Percentiles rank a stretch among this genome's conserved stretches.
These are phyloP conservation scores for Cenchrus fungigraminus DNA, from an alignment of 176 grass and related monocot species.

Conservation along the genomic window DNA sequence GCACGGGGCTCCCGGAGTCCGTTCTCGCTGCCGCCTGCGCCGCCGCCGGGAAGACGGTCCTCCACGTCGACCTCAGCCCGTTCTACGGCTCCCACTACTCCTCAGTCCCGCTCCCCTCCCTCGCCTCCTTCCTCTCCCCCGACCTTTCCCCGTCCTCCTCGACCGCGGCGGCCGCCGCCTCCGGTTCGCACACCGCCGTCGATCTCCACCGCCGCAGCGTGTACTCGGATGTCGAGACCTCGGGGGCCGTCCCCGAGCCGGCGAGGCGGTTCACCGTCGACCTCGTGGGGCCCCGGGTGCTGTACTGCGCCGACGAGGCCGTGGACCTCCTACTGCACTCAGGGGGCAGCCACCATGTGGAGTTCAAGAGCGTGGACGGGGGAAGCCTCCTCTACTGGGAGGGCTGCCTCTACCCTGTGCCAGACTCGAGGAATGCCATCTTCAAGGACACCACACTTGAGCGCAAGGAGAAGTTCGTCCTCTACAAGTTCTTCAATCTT, in stretches of 20 bases:
- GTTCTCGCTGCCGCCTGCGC: conserved; percentile 76
- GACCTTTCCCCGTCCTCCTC: background rate
- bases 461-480: conserved; percentile 64
- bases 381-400: conserved; percentile 82
- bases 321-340: conserved; percentile 80
- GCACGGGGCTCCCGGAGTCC: conserved; percentile 83
- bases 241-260: conserved; percentile 56
- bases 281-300: conserved; percentile 68
- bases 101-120: conserved; percentile 62
- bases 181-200: conserved; percentile 26
- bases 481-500: conserved; percentile 78
- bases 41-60: conserved; percentile 72
- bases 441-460: conserved; percentile 73
- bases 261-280: conserved; percentile 67
- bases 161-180: conserved; percentile 16
- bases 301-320: conserved; percentile 86
- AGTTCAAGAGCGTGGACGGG: conserved; percentile 88
- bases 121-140: conserved; percentile 48
- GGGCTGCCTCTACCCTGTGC: conserved; percentile 69
- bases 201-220: conserved; percentile 49
- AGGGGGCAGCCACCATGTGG: conserved; percentile 78
- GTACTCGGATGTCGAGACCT: conserved; percentile 67
- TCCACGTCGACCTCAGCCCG: conserved; percentile 80
- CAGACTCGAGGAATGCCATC: conserved; percentile 77
- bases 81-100: conserved; percentile 95